These are phyloP conservation scores for Sarcocystis neurona DNA, from an alignment of 169 alveolate species.

Conservation along the genomic window DNA sequence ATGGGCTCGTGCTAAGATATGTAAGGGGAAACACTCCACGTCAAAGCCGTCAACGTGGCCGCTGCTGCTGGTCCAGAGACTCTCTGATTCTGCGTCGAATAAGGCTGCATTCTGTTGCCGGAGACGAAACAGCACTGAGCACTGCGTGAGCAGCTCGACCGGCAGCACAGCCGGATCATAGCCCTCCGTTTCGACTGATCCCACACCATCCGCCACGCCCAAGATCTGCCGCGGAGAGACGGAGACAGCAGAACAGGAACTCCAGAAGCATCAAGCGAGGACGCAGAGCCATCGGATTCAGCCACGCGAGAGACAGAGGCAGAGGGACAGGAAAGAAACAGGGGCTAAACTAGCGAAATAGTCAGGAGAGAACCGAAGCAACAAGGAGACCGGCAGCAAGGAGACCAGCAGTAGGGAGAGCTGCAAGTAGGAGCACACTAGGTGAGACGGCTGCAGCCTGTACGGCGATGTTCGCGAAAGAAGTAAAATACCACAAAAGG, in stretches of 20 bases:
- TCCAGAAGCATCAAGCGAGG: background rate
- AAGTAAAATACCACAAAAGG: background rate
- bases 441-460: too few species aligned
- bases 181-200: conserved; percentile 75
- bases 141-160: conserved; percentile 68
- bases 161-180: conserved; percentile 73
- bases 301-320: conserved; percentile 10
- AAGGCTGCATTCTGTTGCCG: conserved; percentile 63
- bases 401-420: conserved; percentile 8
- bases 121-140: conserved; percentile 64
- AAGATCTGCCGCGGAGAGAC: conserved; percentile 58
- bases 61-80: conserved; percentile 39
- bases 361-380: too few species aligned
- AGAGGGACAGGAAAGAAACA: background rate
- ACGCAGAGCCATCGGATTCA: too few species aligned
- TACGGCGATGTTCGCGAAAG: too few species aligned
- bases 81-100: conserved; percentile 71
- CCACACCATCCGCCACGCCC: conserved; percentile 78
- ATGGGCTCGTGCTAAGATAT: conserved; percentile 68
- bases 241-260: background rate
- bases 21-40: conserved; percentile 60
- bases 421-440: too few species aligned
- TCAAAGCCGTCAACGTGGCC: conserved; percentile 40
- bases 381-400: too few species aligned
- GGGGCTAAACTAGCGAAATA: too few species aligned